These are phyloP conservation scores for Gonium pectorale DNA, from an alignment of 139 green algal species.

Conservation along the genomic window DNA sequence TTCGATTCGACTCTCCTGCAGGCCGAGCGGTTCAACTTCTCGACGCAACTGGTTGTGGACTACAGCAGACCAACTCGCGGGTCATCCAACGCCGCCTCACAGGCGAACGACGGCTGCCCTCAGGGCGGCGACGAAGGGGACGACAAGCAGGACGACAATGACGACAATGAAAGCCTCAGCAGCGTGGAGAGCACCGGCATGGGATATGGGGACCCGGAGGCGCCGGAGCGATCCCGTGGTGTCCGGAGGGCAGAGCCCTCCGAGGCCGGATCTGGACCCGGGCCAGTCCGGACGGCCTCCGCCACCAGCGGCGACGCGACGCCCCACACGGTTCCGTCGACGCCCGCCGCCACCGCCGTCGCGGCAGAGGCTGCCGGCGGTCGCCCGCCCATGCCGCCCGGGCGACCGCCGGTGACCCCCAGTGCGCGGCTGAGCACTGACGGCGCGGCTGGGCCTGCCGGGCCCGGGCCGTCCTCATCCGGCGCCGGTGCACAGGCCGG, in stretches of 20 bases:
- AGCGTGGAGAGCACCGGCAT: constrained; percentile 24
- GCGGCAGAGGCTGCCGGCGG: neutral
- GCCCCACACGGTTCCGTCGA: too few species aligned
- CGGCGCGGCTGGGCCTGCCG: neutral
- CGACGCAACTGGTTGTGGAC: constrained; percentile 40
- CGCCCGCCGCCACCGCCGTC: too few species aligned
- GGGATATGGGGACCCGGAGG: neutral
- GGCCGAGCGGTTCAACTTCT: constrained; percentile 18
- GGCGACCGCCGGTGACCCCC: too few species aligned
- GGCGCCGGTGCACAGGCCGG: neutral
- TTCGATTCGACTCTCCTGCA: too few species aligned
- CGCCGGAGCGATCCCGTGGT: too few species aligned
- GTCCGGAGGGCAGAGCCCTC: too few species aligned
- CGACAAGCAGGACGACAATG: neutral
- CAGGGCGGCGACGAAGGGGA: neutral
- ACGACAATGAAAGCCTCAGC: constrained; percentile 18
- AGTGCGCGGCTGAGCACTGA: too few species aligned
- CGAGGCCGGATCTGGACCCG: too few species aligned
- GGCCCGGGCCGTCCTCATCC: neutral
- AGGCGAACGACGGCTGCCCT: too few species aligned
- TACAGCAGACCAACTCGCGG: constrained; percentile 4
- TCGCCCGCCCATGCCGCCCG: constrained; percentile 13
- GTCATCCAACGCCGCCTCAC: neutral
- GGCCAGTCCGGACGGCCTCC: too few species aligned
- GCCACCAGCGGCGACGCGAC: too few species aligned